Percentiles rank a stretch among this genome's conserved stretches.
Evolutionary conservation across 2,329 filamentous ascomycete species (phyloP).

Genomic region (Fusarium sambucinum): DNA sequence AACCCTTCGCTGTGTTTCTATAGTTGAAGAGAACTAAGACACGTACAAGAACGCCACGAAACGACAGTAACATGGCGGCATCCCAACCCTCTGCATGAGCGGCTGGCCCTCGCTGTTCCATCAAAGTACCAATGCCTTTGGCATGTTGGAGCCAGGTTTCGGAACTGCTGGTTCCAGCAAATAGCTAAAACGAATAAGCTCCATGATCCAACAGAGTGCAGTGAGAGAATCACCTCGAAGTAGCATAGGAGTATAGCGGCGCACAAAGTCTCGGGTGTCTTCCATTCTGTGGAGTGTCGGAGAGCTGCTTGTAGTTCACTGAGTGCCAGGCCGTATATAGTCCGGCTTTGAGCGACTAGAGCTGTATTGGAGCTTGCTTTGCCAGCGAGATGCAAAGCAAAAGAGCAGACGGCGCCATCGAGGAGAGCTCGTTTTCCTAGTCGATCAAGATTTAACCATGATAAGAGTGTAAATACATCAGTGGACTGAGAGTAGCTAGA

Average conservation of each 20-base stretch:
- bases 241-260: conserved; percentile 57
- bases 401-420: conserved; percentile 55
- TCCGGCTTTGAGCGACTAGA: conserved; percentile 53
- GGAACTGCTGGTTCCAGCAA: conserved; percentile 54
- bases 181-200: conserved; percentile 51
- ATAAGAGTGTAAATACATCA: conserved; percentile 45
- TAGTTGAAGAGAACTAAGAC: conserved; percentile 12
- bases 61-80: conserved; percentile 54
- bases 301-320: conserved; percentile 53
- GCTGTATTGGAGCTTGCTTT: conserved; percentile 50
- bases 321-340: conserved; percentile 56
- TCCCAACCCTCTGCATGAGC: conserved; percentile 54
- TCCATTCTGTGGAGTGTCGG: conserved; percentile 55
- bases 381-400: conserved; percentile 55
- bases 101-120: conserved; percentile 55
- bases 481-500: conserved; percentile 36
- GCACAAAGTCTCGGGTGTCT: conserved; percentile 56
- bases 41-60: conserved; percentile 55
- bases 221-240: conserved; percentile 52
- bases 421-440: conserved; percentile 53
- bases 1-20: conserved; percentile 6
- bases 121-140: conserved; percentile 53
- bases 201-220: background rate
- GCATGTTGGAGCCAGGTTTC: conserved; percentile 57
- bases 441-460: conserved; percentile 46